These are phyloP conservation scores for Hansenula anomala DNA, from an alignment of 1,139 yeast species.

Conservation along the genomic window DNA sequence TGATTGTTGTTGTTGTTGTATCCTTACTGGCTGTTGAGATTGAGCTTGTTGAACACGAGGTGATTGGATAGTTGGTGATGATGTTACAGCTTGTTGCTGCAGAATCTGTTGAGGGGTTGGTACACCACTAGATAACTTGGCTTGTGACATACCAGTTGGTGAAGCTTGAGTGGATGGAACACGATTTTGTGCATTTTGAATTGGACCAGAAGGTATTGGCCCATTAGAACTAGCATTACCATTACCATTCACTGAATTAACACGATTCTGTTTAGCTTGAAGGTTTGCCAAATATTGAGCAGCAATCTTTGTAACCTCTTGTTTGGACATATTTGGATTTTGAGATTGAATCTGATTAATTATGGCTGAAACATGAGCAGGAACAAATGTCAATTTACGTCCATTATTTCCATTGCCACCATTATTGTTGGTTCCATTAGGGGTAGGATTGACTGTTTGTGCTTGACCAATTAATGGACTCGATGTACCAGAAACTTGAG, in stretches of 20 bases:
- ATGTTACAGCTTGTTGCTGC: conserved; percentile 23
- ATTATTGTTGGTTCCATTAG: too few species aligned
- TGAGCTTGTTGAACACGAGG: conserved; percentile 8
- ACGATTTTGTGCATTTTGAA: not conserved
- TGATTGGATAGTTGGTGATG: conserved; percentile 17
- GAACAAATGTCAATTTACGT: conserved; percentile 34
- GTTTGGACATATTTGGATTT: conserved; percentile 63
- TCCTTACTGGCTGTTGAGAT: conserved; percentile 7
- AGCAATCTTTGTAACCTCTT: conserved; percentile 69
- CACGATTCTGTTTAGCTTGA: conserved; percentile 40
- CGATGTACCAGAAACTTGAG: conserved; percentile 8
- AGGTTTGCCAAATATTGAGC: conserved; percentile 62
- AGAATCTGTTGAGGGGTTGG: conserved; percentile 6
- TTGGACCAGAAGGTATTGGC: not conserved
- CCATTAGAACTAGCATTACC: not conserved
- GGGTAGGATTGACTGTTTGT: not conserved
- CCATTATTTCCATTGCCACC: conserved; percentile 24
- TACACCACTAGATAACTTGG: conserved; percentile 8
- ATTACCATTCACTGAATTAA: conserved; percentile 1
- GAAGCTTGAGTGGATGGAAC: not conserved
- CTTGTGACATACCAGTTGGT: not conserved
- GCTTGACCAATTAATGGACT: conserved; percentile 7
- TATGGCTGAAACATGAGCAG: conserved; percentile 63
- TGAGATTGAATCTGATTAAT: conserved; percentile 65
- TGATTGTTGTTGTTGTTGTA: conserved; percentile 12